Evolutionary conservation across 768 basidiomycete species (phyloP), one percentile per base, ranked within the genome.

Genomic region (Leccinellum rugosiceps): DNA sequence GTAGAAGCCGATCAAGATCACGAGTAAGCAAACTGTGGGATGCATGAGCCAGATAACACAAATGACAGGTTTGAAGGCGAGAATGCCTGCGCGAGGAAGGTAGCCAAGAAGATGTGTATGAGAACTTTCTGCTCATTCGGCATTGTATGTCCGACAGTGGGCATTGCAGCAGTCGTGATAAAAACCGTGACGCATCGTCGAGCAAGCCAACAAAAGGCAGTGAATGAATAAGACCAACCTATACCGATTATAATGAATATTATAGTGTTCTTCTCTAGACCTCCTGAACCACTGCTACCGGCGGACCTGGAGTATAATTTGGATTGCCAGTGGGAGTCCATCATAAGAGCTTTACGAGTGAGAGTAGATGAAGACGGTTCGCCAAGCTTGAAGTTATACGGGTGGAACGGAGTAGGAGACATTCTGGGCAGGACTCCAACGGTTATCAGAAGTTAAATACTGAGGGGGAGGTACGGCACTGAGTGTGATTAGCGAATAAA

Each of bases 1-100:
- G 53, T 60, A 69, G 61, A 72, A 71, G 19, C 70, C 71, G 23
- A 62, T 48, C 52, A 71, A 41, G 28, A 72, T 61, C 14, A 62
- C 35, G 25, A 63, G 23, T 17, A 72, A 58, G 41, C 67, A 68
- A 11, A 62, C 70, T 72, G 52, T 19, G 15, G 17, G 17, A 35
- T 28, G 35, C 21, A 34, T 68, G 44, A 69, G 68, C 38, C n/a
- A 58, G 35, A 53, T 19, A 15, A 19, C 19, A 19, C 15, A 30
- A 23, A 57, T 28, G 31, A 11, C 11, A 56, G 7, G 34, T 6
- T 34, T 48, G 6, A 49, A 31, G 6, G 25, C 2, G 25, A 25
- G 25, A 14, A 19, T 28, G 45, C 50, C 50, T 25, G 11, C 28
- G 11, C 21, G 14, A n/a, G 23, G 32, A 35, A 34, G 10, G 47